These are phyloP conservation scores for Phylloporus sp. DNA, from an alignment of 768 basidiomycete species.

Conservation along the genomic window DNA sequence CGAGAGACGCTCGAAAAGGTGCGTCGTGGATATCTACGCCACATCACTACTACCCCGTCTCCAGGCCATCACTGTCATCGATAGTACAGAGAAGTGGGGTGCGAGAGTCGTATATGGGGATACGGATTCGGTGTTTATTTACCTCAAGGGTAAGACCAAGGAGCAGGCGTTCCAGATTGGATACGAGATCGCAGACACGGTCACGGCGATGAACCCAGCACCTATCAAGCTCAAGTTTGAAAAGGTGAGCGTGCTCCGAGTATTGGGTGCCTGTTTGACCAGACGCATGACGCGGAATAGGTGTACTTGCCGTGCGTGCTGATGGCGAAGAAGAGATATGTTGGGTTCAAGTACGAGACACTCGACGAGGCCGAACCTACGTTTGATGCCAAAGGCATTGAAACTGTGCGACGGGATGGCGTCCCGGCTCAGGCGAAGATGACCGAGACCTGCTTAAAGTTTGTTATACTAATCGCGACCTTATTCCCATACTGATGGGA, in stretches of 20 bases:
- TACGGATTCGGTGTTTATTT: slow-evolving; percentile 92
- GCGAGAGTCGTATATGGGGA: slow-evolving; percentile 95
- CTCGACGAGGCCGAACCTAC: slow-evolving; percentile 71
- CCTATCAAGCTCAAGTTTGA: slow-evolving; percentile 98
- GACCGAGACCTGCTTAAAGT: slow-evolving; percentile 88
- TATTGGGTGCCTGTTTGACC: neutral
- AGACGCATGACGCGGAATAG: slow-evolving; percentile 36
- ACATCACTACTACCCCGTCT: neutral
- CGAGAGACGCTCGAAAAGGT: slow-evolving; percentile 95
- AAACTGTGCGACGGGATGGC: slow-evolving; percentile 92
- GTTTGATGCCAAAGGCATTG: slow-evolving; percentile 98
- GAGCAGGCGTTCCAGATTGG: slow-evolving; percentile 93
- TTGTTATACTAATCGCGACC: slow-evolving; percentile 12
- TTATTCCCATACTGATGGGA: neutral
- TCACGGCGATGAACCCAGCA: slow-evolving; percentile 82
- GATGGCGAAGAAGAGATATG: slow-evolving; percentile 98
- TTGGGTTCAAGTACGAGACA: slow-evolving; percentile 91
- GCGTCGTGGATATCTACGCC: slow-evolving; percentile 2
- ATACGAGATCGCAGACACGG: slow-evolving; percentile 82
- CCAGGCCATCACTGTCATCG: slow-evolving; percentile 79
- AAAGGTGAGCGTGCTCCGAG: slow-evolving; percentile 50
- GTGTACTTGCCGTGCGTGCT: slow-evolving; percentile 92
- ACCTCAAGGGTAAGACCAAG: slow-evolving; percentile 85
- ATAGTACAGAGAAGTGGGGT: slow-evolving; percentile 77
- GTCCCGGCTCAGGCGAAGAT: slow-evolving; percentile 90